A percentile compares a stretch with the other conserved stretches of the same genome.
Conservation (phyloP, 306 rosid species). For the Cicer bijugum region DNA sequence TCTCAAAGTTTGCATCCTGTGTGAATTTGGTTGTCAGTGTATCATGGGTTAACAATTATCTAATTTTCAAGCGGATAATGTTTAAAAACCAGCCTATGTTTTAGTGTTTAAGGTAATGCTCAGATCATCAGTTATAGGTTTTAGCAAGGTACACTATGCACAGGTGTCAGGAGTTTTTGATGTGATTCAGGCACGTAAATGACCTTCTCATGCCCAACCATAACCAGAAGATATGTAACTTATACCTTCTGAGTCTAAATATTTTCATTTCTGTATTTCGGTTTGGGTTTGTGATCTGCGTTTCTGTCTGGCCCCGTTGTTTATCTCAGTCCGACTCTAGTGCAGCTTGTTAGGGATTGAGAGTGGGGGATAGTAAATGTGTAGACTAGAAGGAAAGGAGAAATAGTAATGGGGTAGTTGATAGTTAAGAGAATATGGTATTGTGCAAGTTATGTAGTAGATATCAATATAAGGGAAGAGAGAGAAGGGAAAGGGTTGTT, state of each 20-base stretch:
- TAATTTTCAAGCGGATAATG: not conserved
- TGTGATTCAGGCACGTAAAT: not conserved
- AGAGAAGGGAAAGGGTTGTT: not conserved
- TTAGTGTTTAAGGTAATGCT: slow-evolving; percentile 7
- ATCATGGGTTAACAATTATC: not conserved
- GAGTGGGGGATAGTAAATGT: not conserved
- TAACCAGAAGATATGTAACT: not conserved
- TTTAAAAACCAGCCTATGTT: slow-evolving; percentile 3
- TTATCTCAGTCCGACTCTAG: not conserved
- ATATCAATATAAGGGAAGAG: not conserved
- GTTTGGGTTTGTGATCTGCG: not conserved
- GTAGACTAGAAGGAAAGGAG: not conserved
- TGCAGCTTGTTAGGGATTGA: not conserved
- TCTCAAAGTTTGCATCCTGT: not conserved
- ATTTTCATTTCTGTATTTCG: slow-evolving; percentile 2
- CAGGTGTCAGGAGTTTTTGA: not conserved
- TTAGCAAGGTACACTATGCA: not conserved
- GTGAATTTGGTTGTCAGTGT: not conserved
- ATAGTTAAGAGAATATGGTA: not conserved
- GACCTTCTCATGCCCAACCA: not conserved
- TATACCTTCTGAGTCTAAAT: not conserved
- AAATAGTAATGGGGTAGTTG: not conserved
- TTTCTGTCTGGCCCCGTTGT: not conserved
- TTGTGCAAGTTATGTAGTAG: not conserved
- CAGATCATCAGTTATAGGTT: not conserved